Conservation (phyloP, 331 rosid genomes). For the Quercus tomentella region DNA sequence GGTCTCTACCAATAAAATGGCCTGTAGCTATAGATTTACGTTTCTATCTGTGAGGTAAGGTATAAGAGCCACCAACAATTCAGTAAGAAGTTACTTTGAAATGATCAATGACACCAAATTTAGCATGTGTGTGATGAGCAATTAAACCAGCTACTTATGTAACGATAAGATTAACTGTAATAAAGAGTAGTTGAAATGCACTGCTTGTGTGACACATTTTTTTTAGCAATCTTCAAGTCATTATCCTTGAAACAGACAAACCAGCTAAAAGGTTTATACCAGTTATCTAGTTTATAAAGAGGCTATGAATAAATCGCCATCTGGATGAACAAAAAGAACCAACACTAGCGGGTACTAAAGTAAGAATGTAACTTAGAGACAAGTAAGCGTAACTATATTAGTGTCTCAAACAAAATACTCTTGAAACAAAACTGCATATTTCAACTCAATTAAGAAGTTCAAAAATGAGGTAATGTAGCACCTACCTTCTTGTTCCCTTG, state of each 20-base stretch:
- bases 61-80: slow-evolving; percentile 23
- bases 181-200: slow-evolving; percentile 27
- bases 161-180: slow-evolving; percentile 26
- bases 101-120: slow-evolving; percentile 18
- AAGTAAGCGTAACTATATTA: neutral
- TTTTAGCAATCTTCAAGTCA: neutral
- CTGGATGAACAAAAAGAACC: neutral
- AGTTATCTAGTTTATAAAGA: neutral
- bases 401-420: neutral
- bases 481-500: slow-evolving; percentile 3
- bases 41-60: slow-evolving; percentile 18
- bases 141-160: slow-evolving; percentile 34
- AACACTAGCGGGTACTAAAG: neutral
- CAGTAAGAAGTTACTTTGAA: slow-evolving; percentile 23
- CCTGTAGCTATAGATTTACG: slow-evolving; percentile 34
- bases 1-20: slow-evolving; percentile 40
- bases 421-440: neutral
- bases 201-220: slow-evolving; percentile 1
- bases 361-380: neutral
- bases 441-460: neutral
- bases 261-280: neutral
- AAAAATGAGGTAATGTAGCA: neutral
- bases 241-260: neutral
- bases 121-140: slow-evolving; percentile 37
- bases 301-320: neutral